A percentile compares a stretch with the other conserved stretches of the same genome.
Conservation (phyloP, 2,329 filamentous ascomycete species). For the Calonectria honghensis region DNA sequence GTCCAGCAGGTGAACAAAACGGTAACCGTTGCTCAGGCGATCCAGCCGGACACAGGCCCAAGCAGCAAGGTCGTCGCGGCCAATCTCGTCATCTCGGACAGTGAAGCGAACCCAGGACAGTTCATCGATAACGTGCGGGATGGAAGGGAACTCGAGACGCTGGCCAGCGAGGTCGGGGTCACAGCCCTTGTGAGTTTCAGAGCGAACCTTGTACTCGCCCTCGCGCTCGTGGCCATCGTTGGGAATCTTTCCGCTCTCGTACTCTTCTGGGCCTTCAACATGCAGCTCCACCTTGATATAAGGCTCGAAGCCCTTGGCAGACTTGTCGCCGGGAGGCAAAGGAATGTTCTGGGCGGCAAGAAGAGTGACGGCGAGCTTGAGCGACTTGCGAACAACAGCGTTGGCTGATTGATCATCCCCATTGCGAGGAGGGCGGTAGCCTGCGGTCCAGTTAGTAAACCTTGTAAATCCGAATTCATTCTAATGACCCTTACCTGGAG, state of each 20-base stretch:
- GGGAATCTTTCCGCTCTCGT: slow-evolving; percentile 59
- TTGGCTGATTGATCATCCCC: slow-evolving; percentile 49
- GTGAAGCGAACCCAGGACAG: slow-evolving; percentile 88
- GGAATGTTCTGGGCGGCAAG: slow-evolving; percentile 86
- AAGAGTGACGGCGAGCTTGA: slow-evolving; percentile 84
- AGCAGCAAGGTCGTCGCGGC: slow-evolving; percentile 85
- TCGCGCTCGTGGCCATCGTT: slow-evolving; percentile 64
- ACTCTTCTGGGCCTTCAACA: slow-evolving; percentile 78
- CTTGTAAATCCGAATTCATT: too few relatives aligned
- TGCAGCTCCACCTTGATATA: slow-evolving; percentile 92
- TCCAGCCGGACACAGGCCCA: slow-evolving; percentile 95
- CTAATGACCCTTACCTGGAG: slow-evolving; percentile 71
- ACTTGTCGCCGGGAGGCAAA: slow-evolving; percentile 73
- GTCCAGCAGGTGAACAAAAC: slow-evolving; percentile 86
- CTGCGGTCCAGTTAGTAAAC: slow-evolving; percentile 47
- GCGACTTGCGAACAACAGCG: slow-evolving; percentile 70
- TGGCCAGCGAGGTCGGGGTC: slow-evolving; percentile 79
- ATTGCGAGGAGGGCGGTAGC: slow-evolving; percentile 57
- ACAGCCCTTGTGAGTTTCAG: slow-evolving; percentile 73
- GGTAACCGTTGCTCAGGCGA: slow-evolving; percentile 83
- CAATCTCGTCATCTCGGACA: slow-evolving; percentile 89
- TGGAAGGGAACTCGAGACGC: slow-evolving; percentile 73
- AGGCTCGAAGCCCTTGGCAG: slow-evolving; percentile 78
- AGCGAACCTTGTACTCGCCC: slow-evolving; percentile 75
- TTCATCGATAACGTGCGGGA: slow-evolving; percentile 77